Evolutionary conservation across 768 basidiomycete species (phyloP).

Genomic region (Mycena haematopus): DNA sequence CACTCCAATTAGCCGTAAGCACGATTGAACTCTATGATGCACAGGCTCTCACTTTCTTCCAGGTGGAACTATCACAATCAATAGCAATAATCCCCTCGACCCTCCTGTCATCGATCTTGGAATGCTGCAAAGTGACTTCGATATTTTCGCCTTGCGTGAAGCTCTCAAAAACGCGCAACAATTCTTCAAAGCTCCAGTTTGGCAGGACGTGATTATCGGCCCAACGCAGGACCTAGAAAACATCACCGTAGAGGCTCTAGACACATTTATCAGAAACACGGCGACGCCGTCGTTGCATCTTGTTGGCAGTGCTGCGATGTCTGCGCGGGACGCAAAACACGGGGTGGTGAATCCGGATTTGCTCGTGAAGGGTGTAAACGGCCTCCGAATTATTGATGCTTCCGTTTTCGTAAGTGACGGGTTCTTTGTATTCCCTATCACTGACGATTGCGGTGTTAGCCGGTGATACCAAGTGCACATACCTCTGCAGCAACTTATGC

Average conservation of each 20-base stretch:
- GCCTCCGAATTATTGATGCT: constrained; percentile 46
- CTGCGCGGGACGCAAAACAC: background rate
- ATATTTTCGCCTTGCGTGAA: constrained; percentile 32
- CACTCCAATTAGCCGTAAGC: background rate
- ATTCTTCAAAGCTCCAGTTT: constrained; percentile 33
- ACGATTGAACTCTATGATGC: too few species aligned
- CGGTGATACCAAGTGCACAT: background rate
- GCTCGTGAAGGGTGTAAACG: constrained; percentile 39
- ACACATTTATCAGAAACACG: background rate
- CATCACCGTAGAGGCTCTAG: background rate
- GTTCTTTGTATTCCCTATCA: too few species aligned
- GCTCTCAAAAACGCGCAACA: constrained; percentile 31
- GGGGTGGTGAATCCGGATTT: constrained; percentile 37
- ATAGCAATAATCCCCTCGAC: constrained; percentile 35
- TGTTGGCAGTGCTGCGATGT: constrained; percentile 3
- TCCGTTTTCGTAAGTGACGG: too few species aligned
- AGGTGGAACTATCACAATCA: too few species aligned
- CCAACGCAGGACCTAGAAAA: background rate
- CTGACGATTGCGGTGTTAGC: too few species aligned
- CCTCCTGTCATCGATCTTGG: constrained; percentile 37
- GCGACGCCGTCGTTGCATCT: background rate
- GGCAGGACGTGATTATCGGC: background rate
- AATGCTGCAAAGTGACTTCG: constrained; percentile 23
- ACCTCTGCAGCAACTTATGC: background rate
- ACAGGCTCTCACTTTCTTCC: constrained; percentile 32